phyloP scores from a whole-genome alignment of 192 early-diverging fungal genomes.

The Geranomyces michiganensis region DNA sequence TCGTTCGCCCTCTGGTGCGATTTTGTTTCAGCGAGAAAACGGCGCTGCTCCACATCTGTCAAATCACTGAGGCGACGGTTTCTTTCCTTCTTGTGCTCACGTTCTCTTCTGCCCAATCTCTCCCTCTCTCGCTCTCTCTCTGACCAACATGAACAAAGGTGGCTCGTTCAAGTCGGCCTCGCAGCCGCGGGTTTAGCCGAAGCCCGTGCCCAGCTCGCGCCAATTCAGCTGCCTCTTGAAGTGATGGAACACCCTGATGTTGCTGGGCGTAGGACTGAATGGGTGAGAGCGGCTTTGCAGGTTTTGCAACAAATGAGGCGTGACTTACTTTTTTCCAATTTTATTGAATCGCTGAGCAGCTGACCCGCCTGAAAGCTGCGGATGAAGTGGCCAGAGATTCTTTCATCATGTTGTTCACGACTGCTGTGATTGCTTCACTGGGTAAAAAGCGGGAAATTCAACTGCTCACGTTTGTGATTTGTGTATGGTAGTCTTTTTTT shows the following conservation, averaged over 20 bases:
- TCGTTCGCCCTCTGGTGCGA: neutral
- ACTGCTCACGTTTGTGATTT: too few species aligned
- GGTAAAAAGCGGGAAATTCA: neutral
- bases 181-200: neutral
- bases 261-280: neutral
- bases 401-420: constrained; percentile 20
- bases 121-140: too few species aligned
- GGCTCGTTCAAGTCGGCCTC: neutral
- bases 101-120: neutral
- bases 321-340: too few species aligned
- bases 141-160: neutral
- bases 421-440: constrained; percentile 10
- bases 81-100: neutral
- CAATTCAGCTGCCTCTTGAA: neutral
- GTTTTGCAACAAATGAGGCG: too few species aligned
- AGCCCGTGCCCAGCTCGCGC: neutral
- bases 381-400: constrained; percentile 5
- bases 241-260: neutral
- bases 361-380: neutral
- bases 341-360: too few species aligned
- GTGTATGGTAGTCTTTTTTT: too few species aligned
- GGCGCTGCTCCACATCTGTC: neutral
- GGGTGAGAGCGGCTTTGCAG: too few species aligned
- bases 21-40: neutral
- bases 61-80: neutral